phyloP scores from a whole-genome alignment of 148 eudicot species.

The Salicornia ramosissima region DNA sequence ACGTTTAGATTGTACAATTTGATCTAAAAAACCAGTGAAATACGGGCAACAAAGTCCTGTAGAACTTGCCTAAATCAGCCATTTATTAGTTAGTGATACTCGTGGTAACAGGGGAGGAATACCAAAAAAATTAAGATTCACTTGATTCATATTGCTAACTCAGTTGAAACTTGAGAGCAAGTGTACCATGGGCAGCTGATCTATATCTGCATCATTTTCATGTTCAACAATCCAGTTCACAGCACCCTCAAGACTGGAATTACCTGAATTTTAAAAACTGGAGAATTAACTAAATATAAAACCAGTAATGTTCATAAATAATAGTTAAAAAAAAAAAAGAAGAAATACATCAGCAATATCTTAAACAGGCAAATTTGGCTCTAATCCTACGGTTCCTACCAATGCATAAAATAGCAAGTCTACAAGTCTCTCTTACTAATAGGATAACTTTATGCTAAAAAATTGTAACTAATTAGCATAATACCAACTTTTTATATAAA shows the following conservation, averaged over 20 bases:
- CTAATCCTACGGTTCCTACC: no score
- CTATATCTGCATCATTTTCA: slow-evolving; percentile 86
- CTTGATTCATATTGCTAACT: neutral
- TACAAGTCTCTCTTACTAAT: no score
- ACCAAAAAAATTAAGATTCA: no score
- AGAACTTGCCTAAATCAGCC: no score
- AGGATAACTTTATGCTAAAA: no score
- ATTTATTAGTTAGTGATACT: neutral
- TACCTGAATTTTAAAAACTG: slow-evolving; percentile 44
- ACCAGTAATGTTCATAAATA: no score
- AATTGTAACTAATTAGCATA: no score
- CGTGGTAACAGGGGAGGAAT: neutral
- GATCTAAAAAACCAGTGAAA: neutral
- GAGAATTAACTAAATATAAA: neutral
- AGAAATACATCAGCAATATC: neutral
- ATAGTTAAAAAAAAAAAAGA: no score
- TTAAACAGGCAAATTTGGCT: neutral
- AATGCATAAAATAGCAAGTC: no score
- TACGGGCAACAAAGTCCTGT: no score
- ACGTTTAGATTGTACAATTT: neutral
- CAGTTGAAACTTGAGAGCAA: slow-evolving; percentile 6
- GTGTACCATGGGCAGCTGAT: slow-evolving; percentile 80
- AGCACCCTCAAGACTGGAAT: slow-evolving; percentile 71
- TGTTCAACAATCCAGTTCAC: slow-evolving; percentile 96
- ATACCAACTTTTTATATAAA: no score